Evolutionary conservation across 805 yeast genomes (phyloP).

Genomic region (Barnettozyma siamensis): DNA sequence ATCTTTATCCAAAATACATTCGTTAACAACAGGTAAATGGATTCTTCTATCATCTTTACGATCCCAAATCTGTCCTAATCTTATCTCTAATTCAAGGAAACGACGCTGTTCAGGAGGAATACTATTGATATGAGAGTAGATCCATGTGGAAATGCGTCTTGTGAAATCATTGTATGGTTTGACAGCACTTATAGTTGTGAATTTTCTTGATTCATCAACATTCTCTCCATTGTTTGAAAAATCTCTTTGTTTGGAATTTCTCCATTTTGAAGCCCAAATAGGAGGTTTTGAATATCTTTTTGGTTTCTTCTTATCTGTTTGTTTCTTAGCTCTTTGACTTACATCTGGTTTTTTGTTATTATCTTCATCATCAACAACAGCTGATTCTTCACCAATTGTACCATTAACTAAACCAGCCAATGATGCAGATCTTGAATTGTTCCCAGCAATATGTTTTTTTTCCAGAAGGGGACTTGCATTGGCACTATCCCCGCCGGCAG

Average conservation of each 20-base stretch:
- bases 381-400: no score
- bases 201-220: background rate
- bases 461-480: slow-evolving; percentile 21
- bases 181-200: slow-evolving; percentile 54
- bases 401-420: slow-evolving; percentile 13
- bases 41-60: slow-evolving; percentile 57
- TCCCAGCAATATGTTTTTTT: slow-evolving; percentile 12
- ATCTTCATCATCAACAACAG: slow-evolving; percentile 1
- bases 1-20: slow-evolving; percentile 45
- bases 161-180: slow-evolving; percentile 78
- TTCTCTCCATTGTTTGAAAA: background rate
- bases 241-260: slow-evolving; percentile 4
- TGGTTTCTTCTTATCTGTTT: slow-evolving; percentile 41
- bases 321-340: slow-evolving; percentile 5
- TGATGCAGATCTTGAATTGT: slow-evolving; percentile 8
- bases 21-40: slow-evolving; percentile 61
- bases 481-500: slow-evolving; percentile 19
- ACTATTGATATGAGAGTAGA: slow-evolving; percentile 72
- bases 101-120: slow-evolving; percentile 48
- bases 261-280: slow-evolving; percentile 78
- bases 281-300: slow-evolving; percentile 62
- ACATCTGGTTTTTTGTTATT: background rate
- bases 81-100: slow-evolving; percentile 66
- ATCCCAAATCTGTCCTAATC: slow-evolving; percentile 66
- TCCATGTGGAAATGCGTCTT: slow-evolving; percentile 81